phyloP scores from a whole-genome alignment of 495 filamentous ascomycete species.

The Usnea hakonensis region DNA sequence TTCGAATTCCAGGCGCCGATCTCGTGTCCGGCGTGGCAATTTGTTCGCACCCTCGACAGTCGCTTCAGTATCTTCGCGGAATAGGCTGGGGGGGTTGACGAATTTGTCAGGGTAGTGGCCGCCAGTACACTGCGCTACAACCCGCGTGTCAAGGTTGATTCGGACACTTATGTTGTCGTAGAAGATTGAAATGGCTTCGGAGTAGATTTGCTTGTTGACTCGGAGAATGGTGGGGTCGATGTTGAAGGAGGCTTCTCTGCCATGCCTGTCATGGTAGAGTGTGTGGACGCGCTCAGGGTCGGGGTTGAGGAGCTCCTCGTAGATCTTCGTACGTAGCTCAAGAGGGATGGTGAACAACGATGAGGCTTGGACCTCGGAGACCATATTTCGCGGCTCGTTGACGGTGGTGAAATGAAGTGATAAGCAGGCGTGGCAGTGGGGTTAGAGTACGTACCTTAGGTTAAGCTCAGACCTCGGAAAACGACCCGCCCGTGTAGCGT shows the following conservation, averaged over 20 bases:
- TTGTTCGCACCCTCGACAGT: not conserved
- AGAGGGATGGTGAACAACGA: slow-evolving; percentile 22
- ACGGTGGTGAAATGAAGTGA: not conserved
- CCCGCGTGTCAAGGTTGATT: not conserved
- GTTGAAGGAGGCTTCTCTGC: not conserved
- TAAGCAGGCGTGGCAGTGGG: too few relatives aligned
- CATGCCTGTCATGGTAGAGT: slow-evolving; percentile 6
- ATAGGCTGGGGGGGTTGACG: not conserved
- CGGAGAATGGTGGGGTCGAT: slow-evolving; percentile 37
- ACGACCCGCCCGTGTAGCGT: too few relatives aligned
- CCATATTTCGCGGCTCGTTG: not conserved
- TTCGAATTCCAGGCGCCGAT: not conserved
- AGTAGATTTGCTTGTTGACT: slow-evolving; percentile 37
- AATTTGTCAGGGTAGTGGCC: not conserved
- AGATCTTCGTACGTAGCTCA: slow-evolving; percentile 26
- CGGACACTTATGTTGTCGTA: slow-evolving; percentile 40
- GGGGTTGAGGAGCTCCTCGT: slow-evolving; percentile 20
- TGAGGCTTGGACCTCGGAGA: not conserved
- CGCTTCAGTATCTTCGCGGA: not conserved
- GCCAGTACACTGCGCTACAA: not conserved
- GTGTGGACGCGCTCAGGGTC: not conserved
- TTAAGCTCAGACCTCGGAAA: too few relatives aligned
- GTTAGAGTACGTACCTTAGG: too few relatives aligned
- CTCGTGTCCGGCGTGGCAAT: too few relatives aligned
- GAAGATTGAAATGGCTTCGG: slow-evolving; percentile 38